Evolutionary conservation across 2,329 filamentous ascomycete species (phyloP), one percentile per base, ranked within the genome.

Genomic region (Calonectria hawksworthii): DNA sequence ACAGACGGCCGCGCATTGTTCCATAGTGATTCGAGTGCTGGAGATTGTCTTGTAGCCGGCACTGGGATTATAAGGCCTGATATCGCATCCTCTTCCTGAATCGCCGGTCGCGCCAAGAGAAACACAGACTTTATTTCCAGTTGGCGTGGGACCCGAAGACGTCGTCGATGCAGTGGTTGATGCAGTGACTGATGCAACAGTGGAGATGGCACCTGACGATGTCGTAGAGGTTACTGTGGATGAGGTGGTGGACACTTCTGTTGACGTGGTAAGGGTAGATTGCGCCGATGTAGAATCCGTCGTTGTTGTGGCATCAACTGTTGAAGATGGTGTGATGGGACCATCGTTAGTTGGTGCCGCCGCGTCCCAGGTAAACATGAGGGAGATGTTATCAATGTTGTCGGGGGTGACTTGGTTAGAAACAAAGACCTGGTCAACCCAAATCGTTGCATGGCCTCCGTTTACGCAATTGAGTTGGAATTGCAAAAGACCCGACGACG

Each of bases 341-440:
- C 36, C 23, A 28, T 23, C 13, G 26, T 6, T 14, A 41, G 38
- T 64, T 44, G 59, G 34, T 14, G 59, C 26, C 2, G 13, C 16
- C 59, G 23, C 21, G 69, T 74, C 47, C 75, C 68, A 11, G 50
- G 75, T 1, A 59, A 75, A 80, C 61, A 78, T 64, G 1, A 80
- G 21, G 0, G 78, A 79, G 5, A 80, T 76, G 3, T 47, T 65
- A 6, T 80, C 78, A 30, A 79, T 65, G 56, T 74, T 70, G 3
- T 74, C 73, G 2, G 79, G 76, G 0, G 54, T 75, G 1, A 79
- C 75, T 51, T 77, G 73, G 38, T 80, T 76, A 0, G 79, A 77
- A 14, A 80, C 68, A 51, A 80, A 80, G n/a, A 79, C 77, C 51
- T 80, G 76, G 4, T 80, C 78, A 32, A 80, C 75, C 47, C 72